phyloP scores from a whole-genome alignment of 164 flowering plant genomes.

The Chimonanthus praecox region DNA sequence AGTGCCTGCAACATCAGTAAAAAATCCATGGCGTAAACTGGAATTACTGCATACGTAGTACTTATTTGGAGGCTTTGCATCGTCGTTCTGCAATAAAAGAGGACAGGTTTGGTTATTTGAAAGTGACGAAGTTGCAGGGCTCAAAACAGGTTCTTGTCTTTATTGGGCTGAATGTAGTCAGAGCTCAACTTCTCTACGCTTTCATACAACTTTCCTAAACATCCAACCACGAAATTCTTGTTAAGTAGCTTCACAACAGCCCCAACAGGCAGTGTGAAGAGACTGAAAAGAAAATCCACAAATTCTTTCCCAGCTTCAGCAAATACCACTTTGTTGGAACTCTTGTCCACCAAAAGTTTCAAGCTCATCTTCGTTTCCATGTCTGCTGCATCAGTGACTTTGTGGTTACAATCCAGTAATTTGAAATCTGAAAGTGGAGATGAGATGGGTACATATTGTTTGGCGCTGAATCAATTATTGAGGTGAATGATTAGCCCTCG shows the following conservation, averaged over 20 bases:
- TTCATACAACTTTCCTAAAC: constrained; percentile 1
- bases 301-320: constrained; percentile 5
- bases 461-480: too few relatives aligned
- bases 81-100: not conserved
- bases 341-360: constrained; percentile 2
- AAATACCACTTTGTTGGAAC: not conserved
- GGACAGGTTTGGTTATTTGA: not conserved
- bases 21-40: not conserved
- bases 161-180: not conserved
- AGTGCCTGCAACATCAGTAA: not conserved
- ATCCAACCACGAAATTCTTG: not conserved
- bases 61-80: not conserved
- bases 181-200: not conserved
- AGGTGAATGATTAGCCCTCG: too few relatives aligned
- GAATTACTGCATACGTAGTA: too few relatives aligned
- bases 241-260: not conserved
- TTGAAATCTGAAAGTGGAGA: not conserved
- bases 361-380: not conserved
- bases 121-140: not conserved
- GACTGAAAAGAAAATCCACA: constrained; percentile 1
- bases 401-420: not conserved
- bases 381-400: not conserved
- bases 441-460: not conserved
- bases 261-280: constrained; percentile 1
- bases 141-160: not conserved